These are phyloP conservation scores for Heterobasidion irregulare DNA, from an alignment of 1,284 basidiomycete species.

Conservation along the genomic window DNA sequence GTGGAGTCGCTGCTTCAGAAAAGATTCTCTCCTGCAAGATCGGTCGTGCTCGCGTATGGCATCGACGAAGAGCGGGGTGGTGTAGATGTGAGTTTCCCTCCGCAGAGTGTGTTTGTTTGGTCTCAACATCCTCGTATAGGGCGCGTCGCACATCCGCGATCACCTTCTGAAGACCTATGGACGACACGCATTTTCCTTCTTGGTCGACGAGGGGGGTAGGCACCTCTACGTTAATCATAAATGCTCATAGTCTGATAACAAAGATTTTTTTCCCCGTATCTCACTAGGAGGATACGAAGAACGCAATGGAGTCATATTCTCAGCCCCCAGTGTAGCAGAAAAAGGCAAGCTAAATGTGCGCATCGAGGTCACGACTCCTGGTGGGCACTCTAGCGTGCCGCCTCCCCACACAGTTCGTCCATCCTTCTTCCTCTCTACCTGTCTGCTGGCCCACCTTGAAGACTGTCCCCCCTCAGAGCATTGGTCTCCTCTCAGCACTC, in stretches of 20 bases:
- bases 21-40: conserved; percentile 42
- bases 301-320: conserved; percentile 31
- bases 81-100: conserved; percentile 25
- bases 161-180: conserved; percentile 46
- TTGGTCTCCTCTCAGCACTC: conserved; percentile 46
- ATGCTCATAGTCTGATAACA: background rate
- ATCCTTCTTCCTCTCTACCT: background rate
- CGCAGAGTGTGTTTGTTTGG: background rate
- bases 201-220: conserved; percentile 44
- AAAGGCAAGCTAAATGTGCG: conserved; percentile 58
- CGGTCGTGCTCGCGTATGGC: conserved; percentile 55
- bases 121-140: conserved; percentile 20
- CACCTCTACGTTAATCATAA: background rate
- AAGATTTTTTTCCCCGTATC: too few relatives aligned
- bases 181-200: conserved; percentile 41
- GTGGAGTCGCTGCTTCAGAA: conserved; percentile 44
- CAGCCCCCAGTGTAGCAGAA: conserved; percentile 48
- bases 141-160: conserved; percentile 36
- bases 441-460: background rate
- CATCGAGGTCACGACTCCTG: conserved; percentile 45
- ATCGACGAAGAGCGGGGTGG: conserved; percentile 65
- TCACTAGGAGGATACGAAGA: conserved; percentile 24
- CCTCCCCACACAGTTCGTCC: conserved; percentile 43
- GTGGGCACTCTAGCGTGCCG: conserved; percentile 62
- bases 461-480: conserved; percentile 25